Evolutionary conservation across 116 monocot genomes (phyloP), one percentile per base, ranked within the genome.

Genomic region (Papilionanthe hybrid): DNA sequence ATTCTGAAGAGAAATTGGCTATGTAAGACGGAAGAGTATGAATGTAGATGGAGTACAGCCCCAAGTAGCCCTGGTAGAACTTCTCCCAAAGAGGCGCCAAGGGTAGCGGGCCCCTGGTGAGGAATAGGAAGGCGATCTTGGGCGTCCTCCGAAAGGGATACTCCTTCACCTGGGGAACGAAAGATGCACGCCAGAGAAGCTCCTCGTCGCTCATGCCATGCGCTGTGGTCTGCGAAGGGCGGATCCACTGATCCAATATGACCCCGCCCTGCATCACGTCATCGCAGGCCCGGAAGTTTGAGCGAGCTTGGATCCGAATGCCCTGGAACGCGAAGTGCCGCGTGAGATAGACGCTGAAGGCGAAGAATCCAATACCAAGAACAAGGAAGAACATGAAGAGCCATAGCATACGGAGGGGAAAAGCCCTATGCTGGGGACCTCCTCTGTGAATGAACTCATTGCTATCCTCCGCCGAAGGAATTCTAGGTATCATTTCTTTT

Each of bases 71-170:
- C 19, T 82, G 72, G 55, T 89, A 83, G 53, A 91, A 96, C 71
- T 78, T 89, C 84, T 96, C 94, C 96, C 96, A 94, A 5, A 96
- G 81, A 13, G 88, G 96, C 41, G 86, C 72, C 27, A 96, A 84
- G 49, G 96, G 96, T 85, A 96, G 69, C 9, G 90, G 92, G 50
- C 96, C 96, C 19, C 82, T 85, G 0, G 92, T 87, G 71, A 96
- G 75, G 85, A 94, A 96, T 92, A 96, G 88, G 75, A 96, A 94
- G 10, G 96, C 94, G 42, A 94, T 83, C 82, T 92, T 96, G n/a
- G 96, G 96, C 22, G 83, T 77, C 82, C 96, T 82, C 77, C 78
- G 72, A 72, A 89, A 96, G 17, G 96, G 96, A 77, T 90, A 96
- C 65, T 83, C 79, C 55, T 81, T 84, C 79, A 90, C 76, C 80